A percentile compares a stretch with the other conserved stretches of the same genome.
phyloP scores from a whole-genome alignment of 305 asterid species.

The Fraxinus velutina region DNA sequence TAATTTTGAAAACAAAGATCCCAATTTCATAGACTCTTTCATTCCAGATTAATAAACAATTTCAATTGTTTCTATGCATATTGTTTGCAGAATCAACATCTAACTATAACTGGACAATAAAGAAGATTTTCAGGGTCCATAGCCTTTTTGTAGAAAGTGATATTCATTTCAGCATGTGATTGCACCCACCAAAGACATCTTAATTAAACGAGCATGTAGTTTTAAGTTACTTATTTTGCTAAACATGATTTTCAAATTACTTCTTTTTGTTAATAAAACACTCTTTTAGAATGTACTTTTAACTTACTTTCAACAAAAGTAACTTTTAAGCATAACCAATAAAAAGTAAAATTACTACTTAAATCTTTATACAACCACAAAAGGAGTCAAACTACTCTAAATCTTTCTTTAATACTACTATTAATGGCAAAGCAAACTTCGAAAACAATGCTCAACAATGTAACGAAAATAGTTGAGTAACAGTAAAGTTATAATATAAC shows the following conservation, averaged over 20 bases:
- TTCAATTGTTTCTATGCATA: neutral
- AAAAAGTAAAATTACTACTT: neutral
- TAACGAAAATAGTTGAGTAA: neutral
- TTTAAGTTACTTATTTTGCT: neutral
- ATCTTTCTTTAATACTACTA: neutral
- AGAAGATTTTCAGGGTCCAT: slow-evolving; percentile 25
- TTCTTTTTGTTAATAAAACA: neutral
- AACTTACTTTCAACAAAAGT: neutral
- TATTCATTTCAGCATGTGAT: neutral
- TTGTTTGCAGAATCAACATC: slow-evolving; percentile 22
- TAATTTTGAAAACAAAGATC: too few relatives aligned
- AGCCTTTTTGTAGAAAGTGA: slow-evolving; percentile 26
- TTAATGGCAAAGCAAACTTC: neutral
- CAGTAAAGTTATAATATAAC: neutral
- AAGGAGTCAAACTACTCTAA: neutral
- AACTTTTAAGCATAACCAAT: neutral
- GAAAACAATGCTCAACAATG: neutral
- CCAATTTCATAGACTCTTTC: too few relatives aligned
- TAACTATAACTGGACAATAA: slow-evolving; percentile 12
- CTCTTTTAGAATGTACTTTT: neutral
- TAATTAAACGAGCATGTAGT: neutral
- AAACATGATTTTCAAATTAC: neutral
- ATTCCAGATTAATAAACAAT: neutral
- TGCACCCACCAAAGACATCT: neutral
- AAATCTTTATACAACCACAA: neutral